Evolutionary conservation across 495 filamentous ascomycete genomes (phyloP).

Genomic region (Penicillium turbatum): DNA sequence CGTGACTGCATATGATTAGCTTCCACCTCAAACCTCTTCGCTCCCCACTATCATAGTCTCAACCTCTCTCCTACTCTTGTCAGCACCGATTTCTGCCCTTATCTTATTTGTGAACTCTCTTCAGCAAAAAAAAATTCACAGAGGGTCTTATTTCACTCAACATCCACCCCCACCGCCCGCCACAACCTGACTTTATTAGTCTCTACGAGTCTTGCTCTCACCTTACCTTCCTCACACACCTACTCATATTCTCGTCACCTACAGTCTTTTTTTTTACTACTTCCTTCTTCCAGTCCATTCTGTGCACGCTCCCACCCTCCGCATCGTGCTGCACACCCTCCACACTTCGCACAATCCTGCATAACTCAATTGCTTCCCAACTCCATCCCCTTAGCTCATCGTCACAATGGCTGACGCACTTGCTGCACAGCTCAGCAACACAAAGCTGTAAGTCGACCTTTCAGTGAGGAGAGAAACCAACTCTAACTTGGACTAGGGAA

Average conservation of each 20-base stretch:
- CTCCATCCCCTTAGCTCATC: slow-evolving; percentile 9
- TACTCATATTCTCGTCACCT: neutral
- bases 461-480: neutral
- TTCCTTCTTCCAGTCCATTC: neutral
- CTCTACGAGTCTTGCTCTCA: neutral
- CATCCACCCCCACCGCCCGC: neutral
- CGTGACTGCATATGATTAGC: slow-evolving; percentile 5
- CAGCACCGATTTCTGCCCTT: neutral
- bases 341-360: neutral
- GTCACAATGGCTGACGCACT: slow-evolving; percentile 56
- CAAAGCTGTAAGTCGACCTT: slow-evolving; percentile 57
- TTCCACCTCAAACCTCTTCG: slow-evolving; percentile 7
- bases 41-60: slow-evolving; percentile 7
- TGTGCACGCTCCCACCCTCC: neutral
- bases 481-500: slow-evolving; percentile 41
- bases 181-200: neutral
- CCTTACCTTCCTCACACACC: neutral
- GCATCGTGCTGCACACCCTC: neutral
- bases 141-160: neutral
- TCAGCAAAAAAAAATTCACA: too few species aligned
- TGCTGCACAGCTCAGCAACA: slow-evolving; percentile 64
- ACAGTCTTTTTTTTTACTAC: neutral
- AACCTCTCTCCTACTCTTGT: neutral
- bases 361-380: neutral
- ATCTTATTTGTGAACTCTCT: neutral